Base-by-base conservation (phyloP, 176 grass and related monocot genomes). In the Raddia guianensis region DNA sequence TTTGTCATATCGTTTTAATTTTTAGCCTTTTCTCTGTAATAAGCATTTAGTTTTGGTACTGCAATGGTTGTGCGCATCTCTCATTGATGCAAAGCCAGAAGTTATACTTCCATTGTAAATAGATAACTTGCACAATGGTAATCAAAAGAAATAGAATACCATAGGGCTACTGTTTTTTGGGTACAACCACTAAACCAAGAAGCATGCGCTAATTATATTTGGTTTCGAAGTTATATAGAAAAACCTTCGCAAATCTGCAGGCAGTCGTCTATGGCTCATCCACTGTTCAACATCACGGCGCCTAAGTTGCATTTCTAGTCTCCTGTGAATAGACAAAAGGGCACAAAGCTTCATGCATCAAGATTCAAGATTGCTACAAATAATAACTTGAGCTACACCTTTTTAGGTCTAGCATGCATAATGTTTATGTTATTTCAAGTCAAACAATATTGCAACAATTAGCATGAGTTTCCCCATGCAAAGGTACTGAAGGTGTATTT, bases 201-300 rank as follows among this genome's bases (percentile, higher is more conserved):
- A 75, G 59, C 44, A 53, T 13, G 54, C 9, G 14, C 49, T 66
- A 43, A 71, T 59, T 12, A 81, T 33, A 83, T 47, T 65, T 53
- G n/a, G 48, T 79, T 50, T 32, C 70, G 11, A 21, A 74, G 77
- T 89, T 63, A 56, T 63, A 8, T 77, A 71, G 40, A 83, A 47
- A 18, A 89, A 98, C 96, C 91, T 95, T 87, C 92, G 91, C 79
- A 98, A 89, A 75, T 91, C 66, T 82, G 82, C 96, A 68, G 96
- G 96, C 79, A 98, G 76, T 43, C 92, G 90, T 61, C 96, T 83
- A 85, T 95, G 94, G 86, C 94, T 97, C 91, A 97, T 97, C 94
- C 91, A 97, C 74, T 86, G 82, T 73, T 98, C 96, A 89, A 98
- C 96, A 84, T 98, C 96, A 84, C 92, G 96, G 6, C 84, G 86